Percentiles rank a stretch among this genome's conserved stretches.
Conservation (phyloP, 2,329 filamentous ascomycete genomes). For the Colletotrichum neosansevieriae region DNA sequence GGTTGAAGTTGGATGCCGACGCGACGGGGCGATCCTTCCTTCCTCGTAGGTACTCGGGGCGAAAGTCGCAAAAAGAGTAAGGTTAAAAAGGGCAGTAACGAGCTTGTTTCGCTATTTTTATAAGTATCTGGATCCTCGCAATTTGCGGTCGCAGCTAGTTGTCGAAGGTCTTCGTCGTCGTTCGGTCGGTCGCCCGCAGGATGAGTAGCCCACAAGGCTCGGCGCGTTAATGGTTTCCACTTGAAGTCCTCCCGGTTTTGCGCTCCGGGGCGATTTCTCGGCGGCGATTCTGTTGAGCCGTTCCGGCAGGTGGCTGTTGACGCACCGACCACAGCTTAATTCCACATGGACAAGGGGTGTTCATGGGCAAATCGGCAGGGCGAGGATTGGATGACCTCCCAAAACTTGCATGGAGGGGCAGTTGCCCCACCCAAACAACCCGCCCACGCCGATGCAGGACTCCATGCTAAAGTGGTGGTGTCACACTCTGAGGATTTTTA, state of each 20-base stretch:
- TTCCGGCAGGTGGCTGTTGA: background rate
- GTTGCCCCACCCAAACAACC: conserved; percentile 43
- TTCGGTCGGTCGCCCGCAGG: conserved; percentile 17
- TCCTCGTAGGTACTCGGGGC: too few species aligned
- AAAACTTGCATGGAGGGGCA: conserved; percentile 40
- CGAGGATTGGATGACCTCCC: conserved; percentile 37
- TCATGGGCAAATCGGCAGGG: conserved; percentile 36
- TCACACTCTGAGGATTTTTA: conserved; percentile 39
- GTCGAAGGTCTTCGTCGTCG: conserved; percentile 17
- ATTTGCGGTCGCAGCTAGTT: background rate
- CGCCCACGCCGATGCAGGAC: conserved; percentile 47
- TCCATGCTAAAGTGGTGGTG: conserved; percentile 33
- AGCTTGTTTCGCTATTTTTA: too few species aligned
- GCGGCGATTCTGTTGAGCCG: conserved; percentile 43
- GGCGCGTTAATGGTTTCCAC: conserved; percentile 23
- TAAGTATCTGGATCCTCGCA: too few species aligned
- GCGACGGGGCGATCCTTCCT: background rate
- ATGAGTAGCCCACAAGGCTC: conserved; percentile 19
- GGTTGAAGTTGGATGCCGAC: background rate
- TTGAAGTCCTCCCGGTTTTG: background rate
- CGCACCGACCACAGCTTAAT: conserved; percentile 54
- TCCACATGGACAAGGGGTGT: conserved; percentile 25
- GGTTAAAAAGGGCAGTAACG: background rate
- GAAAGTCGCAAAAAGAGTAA: background rate
- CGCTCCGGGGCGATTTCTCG: background rate